phyloP scores from a whole-genome alignment of 139 green algal species.

The Chlorokybus atmophyticus region DNA sequence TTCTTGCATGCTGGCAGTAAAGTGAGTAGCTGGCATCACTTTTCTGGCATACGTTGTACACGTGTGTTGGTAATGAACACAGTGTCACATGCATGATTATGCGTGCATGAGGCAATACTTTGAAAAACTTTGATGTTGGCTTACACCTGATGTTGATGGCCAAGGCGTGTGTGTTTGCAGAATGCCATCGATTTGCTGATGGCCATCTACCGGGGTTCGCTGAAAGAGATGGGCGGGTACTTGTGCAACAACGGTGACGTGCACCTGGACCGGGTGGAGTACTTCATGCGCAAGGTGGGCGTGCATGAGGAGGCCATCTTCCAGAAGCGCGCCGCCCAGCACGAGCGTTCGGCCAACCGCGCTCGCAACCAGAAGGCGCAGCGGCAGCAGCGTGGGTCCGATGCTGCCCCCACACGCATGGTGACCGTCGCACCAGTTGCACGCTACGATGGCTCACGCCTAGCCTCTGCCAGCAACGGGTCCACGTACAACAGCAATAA shows the following conservation, averaged over 20 bases:
- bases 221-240: conserved; percentile 73
- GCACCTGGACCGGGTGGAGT: conserved; percentile 67
- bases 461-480: too few species aligned
- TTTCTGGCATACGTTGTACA: too few species aligned
- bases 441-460: too few species aligned
- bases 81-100: too few species aligned
- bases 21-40: too few species aligned
- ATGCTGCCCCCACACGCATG: too few species aligned
- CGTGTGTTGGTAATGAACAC: too few species aligned
- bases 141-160: background rate
- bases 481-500: background rate
- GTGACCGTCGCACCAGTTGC: too few species aligned
- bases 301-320: conserved; percentile 88
- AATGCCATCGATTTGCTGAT: conserved; percentile 94
- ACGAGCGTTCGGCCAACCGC: conserved; percentile 35
- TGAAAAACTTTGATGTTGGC: too few species aligned
- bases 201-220: conserved; percentile 64
- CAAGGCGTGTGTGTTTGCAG: conserved; percentile 36
- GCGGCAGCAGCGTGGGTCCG: background rate
- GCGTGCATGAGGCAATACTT: too few species aligned
- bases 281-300: conserved; percentile 76
- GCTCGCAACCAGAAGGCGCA: conserved; percentile 8
- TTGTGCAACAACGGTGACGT: conserved; percentile 57
- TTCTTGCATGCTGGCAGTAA: too few species aligned
- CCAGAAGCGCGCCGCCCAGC: conserved; percentile 64